Evolutionary conservation across 106 monocot genomes (phyloP), one percentile per base, ranked within the genome.

Genomic region (Iris macrosiphon): DNA sequence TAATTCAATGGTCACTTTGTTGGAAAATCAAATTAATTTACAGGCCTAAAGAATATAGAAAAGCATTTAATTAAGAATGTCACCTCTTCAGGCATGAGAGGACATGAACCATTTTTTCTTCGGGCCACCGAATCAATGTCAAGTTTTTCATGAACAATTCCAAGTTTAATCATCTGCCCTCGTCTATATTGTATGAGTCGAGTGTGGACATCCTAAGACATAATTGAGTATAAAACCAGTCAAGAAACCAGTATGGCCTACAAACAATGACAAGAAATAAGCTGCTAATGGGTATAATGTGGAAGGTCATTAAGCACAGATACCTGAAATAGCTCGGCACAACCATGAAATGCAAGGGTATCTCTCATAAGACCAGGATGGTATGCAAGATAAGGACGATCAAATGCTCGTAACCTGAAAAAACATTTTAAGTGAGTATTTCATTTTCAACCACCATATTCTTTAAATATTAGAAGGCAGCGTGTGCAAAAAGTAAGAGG

Each of bases 41-140:
- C n/a, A n/a, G n/a, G n/a, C n/a, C n/a, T n/a, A n/a, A n/a, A n/a
- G n/a, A n/a, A n/a, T n/a, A n/a, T n/a, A n/a, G n/a, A n/a, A n/a
- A n/a, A n/a, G n/a, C n/a, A n/a, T n/a, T n/a, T n/a, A n/a, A n/a
- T n/a, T n/a, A n/a, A n/a, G n/a, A n/a, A n/a, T n/a, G n/a, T 71
- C 33, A 94, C 94, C 84, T 94, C 94, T 82, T 94, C 88, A 61
- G 94, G 88, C 84, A 89, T 88, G 34, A 94, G 52, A 48, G 94
- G 94, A 35, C 94, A 94, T 32, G 81, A 84, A 38, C 88, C 84
- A 64, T 79, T 70, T 67, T 40, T 81, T 63, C 62, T 94, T 64
- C 68, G 51, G 65, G 48, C 58, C 34, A 73, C n/a, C 16, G 94
- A 94, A 65, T 94, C 81, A 45, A 94, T 61, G 29, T 10, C 70